Percentiles rank a stretch among this genome's conserved stretches.
These are phyloP conservation scores for Backusella tarrabulga DNA, from an alignment of 192 early-diverging fungal genomes.

Conservation along the genomic window DNA sequence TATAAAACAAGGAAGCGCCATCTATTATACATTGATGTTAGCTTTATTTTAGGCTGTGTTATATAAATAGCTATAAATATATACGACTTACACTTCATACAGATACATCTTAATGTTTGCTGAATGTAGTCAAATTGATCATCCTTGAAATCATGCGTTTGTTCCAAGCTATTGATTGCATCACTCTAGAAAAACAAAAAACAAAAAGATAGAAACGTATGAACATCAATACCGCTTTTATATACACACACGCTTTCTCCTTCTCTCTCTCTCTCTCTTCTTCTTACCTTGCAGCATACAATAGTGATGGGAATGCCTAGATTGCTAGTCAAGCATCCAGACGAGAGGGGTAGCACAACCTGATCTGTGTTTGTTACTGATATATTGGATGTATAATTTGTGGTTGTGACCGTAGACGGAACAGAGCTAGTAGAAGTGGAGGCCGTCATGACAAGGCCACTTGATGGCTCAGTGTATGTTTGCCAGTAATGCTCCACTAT, in stretches of 20 bases:
- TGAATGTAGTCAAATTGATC: slow-evolving; percentile 97
- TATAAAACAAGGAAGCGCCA: slow-evolving; percentile 90
- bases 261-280: background rate
- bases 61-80: background rate
- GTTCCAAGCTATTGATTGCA: slow-evolving; percentile 68
- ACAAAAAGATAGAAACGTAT: background rate
- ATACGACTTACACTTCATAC: slow-evolving; percentile 75
- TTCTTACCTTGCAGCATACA: slow-evolving; percentile 79
- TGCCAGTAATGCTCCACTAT: slow-evolving; percentile 70
- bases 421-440: slow-evolving; percentile 35
- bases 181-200: slow-evolving; percentile 49
- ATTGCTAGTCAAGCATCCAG: slow-evolving; percentile 81
- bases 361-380: slow-evolving; percentile 34
- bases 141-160: slow-evolving; percentile 81
- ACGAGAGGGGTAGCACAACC: slow-evolving; percentile 69
- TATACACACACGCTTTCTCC: background rate
- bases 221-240: background rate
- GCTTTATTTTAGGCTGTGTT: background rate
- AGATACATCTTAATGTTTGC: slow-evolving; percentile 84
- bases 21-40: slow-evolving; percentile 41
- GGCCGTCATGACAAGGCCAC: slow-evolving; percentile 12
- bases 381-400: slow-evolving; percentile 26
- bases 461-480: slow-evolving; percentile 60
- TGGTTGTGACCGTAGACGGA: slow-evolving; percentile 17
- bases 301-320: slow-evolving; percentile 88